These are phyloP conservation scores for Melastoma malabathricum DNA, from an alignment of 345 rosid genomes.

Conservation along the genomic window DNA sequence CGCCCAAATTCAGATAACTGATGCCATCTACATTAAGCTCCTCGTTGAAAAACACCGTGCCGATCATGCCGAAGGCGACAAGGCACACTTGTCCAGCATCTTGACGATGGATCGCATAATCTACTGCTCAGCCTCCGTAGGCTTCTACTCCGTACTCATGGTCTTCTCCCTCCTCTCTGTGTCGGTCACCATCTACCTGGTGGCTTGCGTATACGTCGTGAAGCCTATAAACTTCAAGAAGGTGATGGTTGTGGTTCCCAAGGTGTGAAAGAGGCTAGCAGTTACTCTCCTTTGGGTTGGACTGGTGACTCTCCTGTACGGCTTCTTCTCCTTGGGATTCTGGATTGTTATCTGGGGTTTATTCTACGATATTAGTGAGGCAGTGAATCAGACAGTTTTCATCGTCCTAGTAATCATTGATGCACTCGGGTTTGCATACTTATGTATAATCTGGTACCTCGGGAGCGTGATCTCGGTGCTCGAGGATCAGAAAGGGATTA, in stretches of 20 bases:
- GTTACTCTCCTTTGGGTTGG: background rate
- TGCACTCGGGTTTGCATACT: conserved; percentile 16
- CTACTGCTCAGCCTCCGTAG: conserved; percentile 8
- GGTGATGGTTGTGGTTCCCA: conserved; percentile 35
- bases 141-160: conserved; percentile 20
- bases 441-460: conserved; percentile 27
- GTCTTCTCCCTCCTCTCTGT: conserved; percentile 37
- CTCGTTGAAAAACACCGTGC: no score
- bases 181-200: conserved; percentile 37
- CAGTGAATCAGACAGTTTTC: background rate
- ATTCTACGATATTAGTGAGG: no score
- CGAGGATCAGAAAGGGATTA: conserved; percentile 27
- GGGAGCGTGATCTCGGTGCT: conserved; percentile 37
- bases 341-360: background rate
- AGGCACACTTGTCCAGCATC: no score
- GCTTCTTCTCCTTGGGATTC: background rate
- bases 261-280: conserved; percentile 31
- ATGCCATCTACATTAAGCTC: no score
- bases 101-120: no score
- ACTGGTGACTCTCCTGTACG: background rate
- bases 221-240: conserved; percentile 20
- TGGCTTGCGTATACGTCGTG: conserved; percentile 31
- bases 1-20: no score
- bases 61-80: no score
- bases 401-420: background rate